These are phyloP conservation scores for Pythium chondricola DNA, from an alignment of 352 stramenopile genomes.

Conservation along the genomic window DNA sequence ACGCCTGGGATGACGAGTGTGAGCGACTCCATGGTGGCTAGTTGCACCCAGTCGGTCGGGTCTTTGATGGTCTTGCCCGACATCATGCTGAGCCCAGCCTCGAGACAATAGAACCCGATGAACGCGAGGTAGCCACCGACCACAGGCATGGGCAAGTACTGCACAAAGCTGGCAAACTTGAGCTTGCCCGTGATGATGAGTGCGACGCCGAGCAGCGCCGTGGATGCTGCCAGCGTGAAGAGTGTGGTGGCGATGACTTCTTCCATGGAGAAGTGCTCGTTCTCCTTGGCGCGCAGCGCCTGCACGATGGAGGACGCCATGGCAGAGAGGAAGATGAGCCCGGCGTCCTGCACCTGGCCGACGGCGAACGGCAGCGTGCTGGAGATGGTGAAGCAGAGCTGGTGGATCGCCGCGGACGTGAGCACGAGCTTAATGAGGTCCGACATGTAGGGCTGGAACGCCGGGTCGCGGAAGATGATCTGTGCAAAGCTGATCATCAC, in stretches of 20 bases:
- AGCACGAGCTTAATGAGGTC: slow-evolving; percentile 95
- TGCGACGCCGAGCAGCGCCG: slow-evolving; percentile 87
- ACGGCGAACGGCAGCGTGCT: slow-evolving; percentile 96
- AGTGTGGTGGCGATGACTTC: slow-evolving; percentile 91
- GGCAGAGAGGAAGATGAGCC: slow-evolving; percentile 97
- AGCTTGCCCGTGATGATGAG: slow-evolving; percentile 95
- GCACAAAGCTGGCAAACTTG: slow-evolving; percentile 93
- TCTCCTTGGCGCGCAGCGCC: slow-evolving; percentile 54
- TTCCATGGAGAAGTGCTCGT: slow-evolving; percentile 60
- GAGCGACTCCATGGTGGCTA: slow-evolving; percentile 72
- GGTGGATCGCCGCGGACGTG: slow-evolving; percentile 73
- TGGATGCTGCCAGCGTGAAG: slow-evolving; percentile 90
- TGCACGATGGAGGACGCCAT: slow-evolving; percentile 92
- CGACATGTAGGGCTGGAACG: slow-evolving; percentile 88
- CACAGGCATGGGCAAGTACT: slow-evolving; percentile 96
- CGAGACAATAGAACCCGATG: slow-evolving; percentile 91
- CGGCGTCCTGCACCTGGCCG: slow-evolving; percentile 97
- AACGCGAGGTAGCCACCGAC: slow-evolving; percentile 98
- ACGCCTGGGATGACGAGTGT: slow-evolving; percentile 85
- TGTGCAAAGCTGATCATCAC: slow-evolving; percentile 92
- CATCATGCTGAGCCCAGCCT: slow-evolving; percentile 82
- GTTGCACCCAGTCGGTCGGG: slow-evolving; percentile 72
- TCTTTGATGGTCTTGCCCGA: slow-evolving; percentile 89
- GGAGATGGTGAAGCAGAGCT: slow-evolving; percentile 81
- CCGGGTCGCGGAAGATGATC: slow-evolving; percentile 93